These are phyloP conservation scores for Syzygium syzygioides DNA, from an alignment of 441 rosid species.

Conservation along the genomic window DNA sequence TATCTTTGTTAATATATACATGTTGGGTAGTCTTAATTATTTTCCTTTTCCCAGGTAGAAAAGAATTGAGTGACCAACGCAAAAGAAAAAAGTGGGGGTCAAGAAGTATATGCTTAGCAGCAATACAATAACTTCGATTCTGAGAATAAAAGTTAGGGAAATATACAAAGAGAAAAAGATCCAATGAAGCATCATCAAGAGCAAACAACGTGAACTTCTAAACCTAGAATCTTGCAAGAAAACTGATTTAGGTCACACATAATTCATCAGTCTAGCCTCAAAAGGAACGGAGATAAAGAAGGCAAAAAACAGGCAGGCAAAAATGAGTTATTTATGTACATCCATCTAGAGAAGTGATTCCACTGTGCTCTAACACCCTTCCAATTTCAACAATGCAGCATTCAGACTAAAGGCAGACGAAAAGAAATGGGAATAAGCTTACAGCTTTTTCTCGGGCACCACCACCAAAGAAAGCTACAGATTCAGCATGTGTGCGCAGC, in stretches of 20 bases:
- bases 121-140: not conserved
- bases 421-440: constrained; percentile 30
- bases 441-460: constrained; percentile 98
- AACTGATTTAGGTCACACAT: not conserved
- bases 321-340: not conserved
- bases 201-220: not conserved
- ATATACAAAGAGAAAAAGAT: not conserved
- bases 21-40: not conserved
- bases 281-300: not conserved
- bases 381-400: not conserved
- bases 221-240: not conserved
- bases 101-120: not conserved
- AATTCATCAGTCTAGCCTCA: not conserved
- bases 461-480: constrained; percentile 99
- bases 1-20: not conserved
- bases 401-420: not conserved
- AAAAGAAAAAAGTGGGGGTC: not conserved
- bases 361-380: not conserved
- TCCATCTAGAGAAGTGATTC: not conserved
- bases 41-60: not conserved
- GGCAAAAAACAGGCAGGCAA: not conserved
- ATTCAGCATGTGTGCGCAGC: constrained; percentile 93
- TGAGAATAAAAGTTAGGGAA: not conserved
- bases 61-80: not conserved
- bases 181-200: not conserved